Evolutionary conservation across 345 rosid species (phyloP), one percentile per base, ranked within the genome.

Genomic region (Salix arbutifolia): DNA sequence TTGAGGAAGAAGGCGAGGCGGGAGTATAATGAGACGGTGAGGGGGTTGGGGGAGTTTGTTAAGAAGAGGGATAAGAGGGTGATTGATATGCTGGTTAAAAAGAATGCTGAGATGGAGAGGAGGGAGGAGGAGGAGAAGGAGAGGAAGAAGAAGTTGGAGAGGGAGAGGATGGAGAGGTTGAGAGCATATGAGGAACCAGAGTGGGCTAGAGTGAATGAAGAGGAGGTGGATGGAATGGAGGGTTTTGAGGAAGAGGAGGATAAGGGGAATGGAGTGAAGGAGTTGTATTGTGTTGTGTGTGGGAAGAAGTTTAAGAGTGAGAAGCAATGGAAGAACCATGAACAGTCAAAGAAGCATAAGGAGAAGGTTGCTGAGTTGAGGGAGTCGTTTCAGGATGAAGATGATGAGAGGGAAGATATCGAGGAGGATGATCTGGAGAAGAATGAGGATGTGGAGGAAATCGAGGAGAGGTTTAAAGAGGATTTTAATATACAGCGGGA

Each of bases 1-100:
- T 37, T 91, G 86, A 84, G 99, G 73, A 95, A 82, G 91, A 95
- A 93, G 78, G 98, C 98, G 0, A 88, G 76, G 85, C 88, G 84
- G 70, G 98, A 96, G 77, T 93, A 88, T 70, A 93, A 92, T 26
- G 98, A 96, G 44, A 89, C 90, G 0, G 97, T 93, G 71, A 88
- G 98, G 40, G 87, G 94, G 3, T 79, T 93, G 89, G 96, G 94
- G 0, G 94, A 85, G 53, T 95, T 93, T 77, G 97, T 85, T 4
- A 95, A 90, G 92, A 95, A 95, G 89, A 90, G 96, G 82, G 99
- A 95, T 35, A 95, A 90, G 90, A 87, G 98, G 74, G 99, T 95
- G 78, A 86, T 90, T 52, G 93, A 91, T 76, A 90, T 90, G 97
- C 33, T 78, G 83, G 70, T 88, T 80, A 91, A 86, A 89, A 91